phyloP scores from a whole-genome alignment of 2,329 filamentous ascomycete genomes.

The Nigrospora oryzae region DNA sequence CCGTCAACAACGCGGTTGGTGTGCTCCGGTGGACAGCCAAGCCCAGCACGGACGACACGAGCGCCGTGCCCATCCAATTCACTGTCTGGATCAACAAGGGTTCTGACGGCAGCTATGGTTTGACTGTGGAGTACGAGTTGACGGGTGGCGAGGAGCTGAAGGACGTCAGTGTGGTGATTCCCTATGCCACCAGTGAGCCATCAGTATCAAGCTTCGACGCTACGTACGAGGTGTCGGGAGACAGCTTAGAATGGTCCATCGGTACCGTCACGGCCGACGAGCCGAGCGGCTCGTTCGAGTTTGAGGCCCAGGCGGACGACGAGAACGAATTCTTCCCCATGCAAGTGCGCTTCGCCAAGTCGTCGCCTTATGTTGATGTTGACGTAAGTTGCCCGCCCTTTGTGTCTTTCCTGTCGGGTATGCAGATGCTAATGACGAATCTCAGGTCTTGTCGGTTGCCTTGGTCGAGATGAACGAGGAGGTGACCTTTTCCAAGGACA shows the following conservation, averaged over 20 bases:
- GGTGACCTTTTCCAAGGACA: constrained; percentile 74
- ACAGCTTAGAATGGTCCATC: constrained; percentile 90
- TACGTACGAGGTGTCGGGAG: constrained; percentile 85
- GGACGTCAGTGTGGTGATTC: constrained; percentile 82
- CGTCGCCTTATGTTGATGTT: constrained; percentile 79
- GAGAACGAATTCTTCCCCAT: constrained; percentile 98
- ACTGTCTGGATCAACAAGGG: constrained; percentile 97
- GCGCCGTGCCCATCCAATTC: constrained; percentile 85
- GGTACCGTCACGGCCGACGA: constrained; percentile 79
- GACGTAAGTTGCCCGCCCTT: constrained; percentile 58
- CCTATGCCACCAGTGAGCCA: constrained; percentile 78
- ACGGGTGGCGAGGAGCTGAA: constrained; percentile 70
- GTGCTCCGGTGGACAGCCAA: constrained; percentile 88
- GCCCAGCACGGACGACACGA: constrained; percentile 70
- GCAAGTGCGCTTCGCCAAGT: constrained; percentile 82
- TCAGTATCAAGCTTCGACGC: constrained; percentile 89
- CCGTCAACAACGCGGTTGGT: constrained; percentile 85
- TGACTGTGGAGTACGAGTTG: constrained; percentile 94
- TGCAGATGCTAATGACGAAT: constrained; percentile 7
- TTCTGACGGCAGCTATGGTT: constrained; percentile 68
- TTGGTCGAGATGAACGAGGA: constrained; percentile 70
- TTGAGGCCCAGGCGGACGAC: constrained; percentile 79
- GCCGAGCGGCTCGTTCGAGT: constrained; percentile 82
- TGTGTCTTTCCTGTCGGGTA: too few relatives aligned
- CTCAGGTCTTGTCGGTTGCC: constrained; percentile 58